A percentile compares a stretch with the other conserved stretches of the same genome.
Evolutionary conservation across 2,329 filamentous ascomycete genomes (phyloP).

Genomic region (Penicillium sp.): DNA sequence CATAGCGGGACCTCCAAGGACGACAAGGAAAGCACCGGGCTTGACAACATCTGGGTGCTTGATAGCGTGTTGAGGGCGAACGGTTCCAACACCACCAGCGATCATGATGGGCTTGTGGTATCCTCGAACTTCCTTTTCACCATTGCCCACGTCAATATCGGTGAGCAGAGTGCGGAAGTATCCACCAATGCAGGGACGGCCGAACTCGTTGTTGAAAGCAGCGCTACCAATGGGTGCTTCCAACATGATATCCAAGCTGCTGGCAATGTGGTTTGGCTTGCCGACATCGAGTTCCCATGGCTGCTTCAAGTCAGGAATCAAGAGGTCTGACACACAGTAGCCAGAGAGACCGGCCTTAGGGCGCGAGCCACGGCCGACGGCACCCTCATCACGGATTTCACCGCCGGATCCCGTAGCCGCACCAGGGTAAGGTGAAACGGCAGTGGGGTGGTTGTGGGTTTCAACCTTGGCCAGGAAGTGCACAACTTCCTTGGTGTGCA

Average conservation of each 20-base stretch:
- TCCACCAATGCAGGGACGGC: constrained; percentile 80
- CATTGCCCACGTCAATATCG: constrained; percentile 60
- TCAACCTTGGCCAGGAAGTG: constrained; percentile 93
- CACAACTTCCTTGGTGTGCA: constrained; percentile 77
- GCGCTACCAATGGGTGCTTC: constrained; percentile 95
- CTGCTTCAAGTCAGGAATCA: constrained; percentile 77
- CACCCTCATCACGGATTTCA: constrained; percentile 92
- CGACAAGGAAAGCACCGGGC: constrained; percentile 85
- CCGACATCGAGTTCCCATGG: constrained; percentile 93
- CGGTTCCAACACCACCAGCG: constrained; percentile 90
- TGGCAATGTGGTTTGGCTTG: constrained; percentile 87
- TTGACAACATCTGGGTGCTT: constrained; percentile 78
- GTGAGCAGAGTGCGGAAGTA: constrained; percentile 89
- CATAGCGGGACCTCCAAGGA: constrained; percentile 95
- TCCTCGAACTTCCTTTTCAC: constrained; percentile 71
- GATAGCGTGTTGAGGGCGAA: constrained; percentile 84
- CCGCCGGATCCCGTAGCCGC: constrained; percentile 94
- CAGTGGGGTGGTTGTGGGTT: constrained; percentile 96
- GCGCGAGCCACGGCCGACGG: constrained; percentile 86
- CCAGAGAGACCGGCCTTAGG: constrained; percentile 90
- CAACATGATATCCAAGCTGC: constrained; percentile 94
- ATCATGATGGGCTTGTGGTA: constrained; percentile 99
- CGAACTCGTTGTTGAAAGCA: constrained; percentile 97
- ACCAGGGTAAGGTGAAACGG: constrained; percentile 88
- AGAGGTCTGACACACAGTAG: constrained; percentile 91